Base-by-base conservation (phyloP, 768 basidiomycete genomes). In the button mushroom (Agaricus bisporus) region DNA sequence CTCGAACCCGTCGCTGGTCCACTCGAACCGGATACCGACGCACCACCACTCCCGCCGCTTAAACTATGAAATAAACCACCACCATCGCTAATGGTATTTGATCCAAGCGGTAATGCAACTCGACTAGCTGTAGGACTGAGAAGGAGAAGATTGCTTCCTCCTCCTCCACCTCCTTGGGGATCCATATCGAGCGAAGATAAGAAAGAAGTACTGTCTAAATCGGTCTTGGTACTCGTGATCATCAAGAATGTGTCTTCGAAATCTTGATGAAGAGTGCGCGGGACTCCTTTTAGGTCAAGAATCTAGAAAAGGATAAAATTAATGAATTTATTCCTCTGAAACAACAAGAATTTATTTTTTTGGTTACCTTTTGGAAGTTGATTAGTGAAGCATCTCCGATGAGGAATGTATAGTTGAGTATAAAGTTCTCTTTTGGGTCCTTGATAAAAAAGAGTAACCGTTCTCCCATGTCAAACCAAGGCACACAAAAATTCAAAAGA, bases 161-260 rank as follows among this genome's bases (percentile, higher is more conserved):
- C 66, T 1, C 8, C 48, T 3, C 22, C 44, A 47, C 35, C 44
- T 20, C 26, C 66, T 0, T 81, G 72, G 1, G 94, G 93, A 59
- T 98, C 95, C 97, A 99, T 99, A 68, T 99, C 97, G 29, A 99
- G 78, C 0, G 85, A 80, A 0, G 93, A 88, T 29, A 99, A 80
- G 78, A 99, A 98, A 0, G 97, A 98, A 0, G 89, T 87, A 65
- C 81, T 86, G 57, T 90, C 82, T 12, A 99, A 77, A 50, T 98
- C 93, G 25, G 82, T 79, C 65, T 92, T 91, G 4, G 90, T 94
- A 60, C 95, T 95, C 29, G 95, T 98, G 52, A 91, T 86, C 6
- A 90, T 87, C 38, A 98, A 74, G 73, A 98, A 99, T 18, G 85
- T 79, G 66, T 98, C 95, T 37, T 95, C 79, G 12, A 99, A 82